Base-by-base conservation (phyloP, 495 filamentous ascomycete genomes). In the Aspergillus haitiensis region DNA sequence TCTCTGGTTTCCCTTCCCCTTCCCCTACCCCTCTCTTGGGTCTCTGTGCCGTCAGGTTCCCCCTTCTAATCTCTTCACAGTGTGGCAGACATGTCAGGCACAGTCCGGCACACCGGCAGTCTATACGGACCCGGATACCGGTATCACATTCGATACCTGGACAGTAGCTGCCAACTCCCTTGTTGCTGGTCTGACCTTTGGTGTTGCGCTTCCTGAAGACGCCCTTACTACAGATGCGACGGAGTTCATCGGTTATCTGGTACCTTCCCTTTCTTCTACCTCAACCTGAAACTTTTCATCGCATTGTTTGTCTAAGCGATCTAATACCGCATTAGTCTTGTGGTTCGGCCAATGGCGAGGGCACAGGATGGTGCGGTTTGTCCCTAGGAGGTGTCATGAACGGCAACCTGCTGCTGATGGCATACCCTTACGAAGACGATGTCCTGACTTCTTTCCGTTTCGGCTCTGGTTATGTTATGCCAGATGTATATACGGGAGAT, bases 81-180 rank as follows among this genome's bases (percentile, higher is more conserved):
- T 63, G 33, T 40, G 54, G 35, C 55, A 59, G 46, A 13, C 55
- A 51, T 54, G 42, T 35, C 35, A 39, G 33, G 53, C 58, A 7
- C 62, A 61, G 35, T 36, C 58, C n/a, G 42, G 40, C 13, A 15
- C 50, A 2, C 40, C 56, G 10, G 54, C 48, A 13, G 51, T 16
- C 31, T 65, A 62, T 42, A 65, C 63, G 7, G 63, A 65, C 40
- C n/a, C 59, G 18, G 56, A 62, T 27, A 59, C 59, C 0, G 56
- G 59, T 18, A 65, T 65, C 63, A 47, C 46, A 33, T 65, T 65
- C 45, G 55, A 59, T 50, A 65, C 63, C 13, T 65, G 63, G 63
- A 53, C 51, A 7, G 56, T 62, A 13, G 32, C 59, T 10, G 46
- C 51, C 6, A 52, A 45, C 5, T 53, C 59, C 16, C 35, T 27